Percentiles rank a stretch among this genome's conserved stretches.
phyloP scores from a whole-genome alignment of 768 basidiomycete genomes.

The Rhodotorula babjevae region DNA sequence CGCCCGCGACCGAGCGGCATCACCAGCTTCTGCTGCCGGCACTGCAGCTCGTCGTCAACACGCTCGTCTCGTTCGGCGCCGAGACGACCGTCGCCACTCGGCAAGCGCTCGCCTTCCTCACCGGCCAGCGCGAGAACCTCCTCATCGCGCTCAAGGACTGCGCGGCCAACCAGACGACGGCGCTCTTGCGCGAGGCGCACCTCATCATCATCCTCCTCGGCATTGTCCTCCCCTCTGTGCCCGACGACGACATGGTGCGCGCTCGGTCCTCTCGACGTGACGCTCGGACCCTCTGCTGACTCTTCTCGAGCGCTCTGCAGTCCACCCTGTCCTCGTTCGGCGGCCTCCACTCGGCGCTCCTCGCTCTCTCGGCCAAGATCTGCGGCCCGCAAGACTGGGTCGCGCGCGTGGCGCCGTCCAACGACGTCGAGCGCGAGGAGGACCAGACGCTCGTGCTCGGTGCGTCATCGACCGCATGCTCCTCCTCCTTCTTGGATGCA shows the following conservation, averaged over 20 bases:
- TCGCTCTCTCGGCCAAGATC: slow-evolving; percentile 67
- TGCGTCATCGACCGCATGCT: slow-evolving; percentile 43
- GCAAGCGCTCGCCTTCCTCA: slow-evolving; percentile 75
- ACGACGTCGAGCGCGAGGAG: slow-evolving; percentile 61
- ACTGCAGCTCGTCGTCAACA: slow-evolving; percentile 70
- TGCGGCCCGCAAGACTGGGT: slow-evolving; percentile 61
- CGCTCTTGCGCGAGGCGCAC: slow-evolving; percentile 71
- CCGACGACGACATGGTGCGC: slow-evolving; percentile 72
- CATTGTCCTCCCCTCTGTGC: slow-evolving; percentile 64
- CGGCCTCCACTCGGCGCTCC: slow-evolving; percentile 71
- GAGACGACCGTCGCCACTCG: slow-evolving; percentile 59
- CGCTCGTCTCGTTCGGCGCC: slow-evolving; percentile 51
- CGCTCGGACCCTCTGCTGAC: too few species aligned
- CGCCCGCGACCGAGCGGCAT: slow-evolving; percentile 79
- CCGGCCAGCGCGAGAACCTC: slow-evolving; percentile 75
- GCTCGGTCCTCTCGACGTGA: too few species aligned
- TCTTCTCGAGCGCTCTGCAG: slow-evolving; percentile 24
- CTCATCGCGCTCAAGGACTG: slow-evolving; percentile 75
- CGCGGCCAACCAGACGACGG: slow-evolving; percentile 58
- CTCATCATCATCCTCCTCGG: slow-evolving; percentile 69
- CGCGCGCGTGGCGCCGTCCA: slow-evolving; percentile 59
- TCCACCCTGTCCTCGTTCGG: slow-evolving; percentile 64
- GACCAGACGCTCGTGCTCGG: slow-evolving; percentile 58
- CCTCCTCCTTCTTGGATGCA: not conserved
- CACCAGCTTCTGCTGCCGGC: slow-evolving; percentile 85